Evolutionary conservation across 116 monocot species (phyloP).

Genomic region (Cymodocea nodosa): DNA sequence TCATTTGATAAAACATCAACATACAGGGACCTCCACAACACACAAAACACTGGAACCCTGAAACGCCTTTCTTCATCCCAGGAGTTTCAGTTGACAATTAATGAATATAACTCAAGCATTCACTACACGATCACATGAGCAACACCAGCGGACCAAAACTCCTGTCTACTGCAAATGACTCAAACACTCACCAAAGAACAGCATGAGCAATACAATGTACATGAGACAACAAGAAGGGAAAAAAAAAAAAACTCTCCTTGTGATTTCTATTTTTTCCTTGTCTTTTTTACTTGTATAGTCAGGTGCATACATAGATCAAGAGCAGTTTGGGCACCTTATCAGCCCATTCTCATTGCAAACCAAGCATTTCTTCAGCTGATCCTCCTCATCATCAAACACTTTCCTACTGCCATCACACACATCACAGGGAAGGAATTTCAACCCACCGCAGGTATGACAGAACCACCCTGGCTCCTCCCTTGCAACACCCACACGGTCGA

Average conservation of each 20-base stretch:
- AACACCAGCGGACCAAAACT: neutral
- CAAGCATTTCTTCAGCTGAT: neutral
- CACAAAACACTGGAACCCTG: too few species aligned
- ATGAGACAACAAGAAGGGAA: neutral
- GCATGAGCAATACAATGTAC: neutral
- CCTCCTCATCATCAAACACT: slow-evolving; percentile 2
- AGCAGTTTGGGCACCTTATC: slow-evolving; percentile 3
- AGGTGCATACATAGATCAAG: neutral
- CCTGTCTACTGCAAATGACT: neutral
- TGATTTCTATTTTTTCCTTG: too few species aligned
- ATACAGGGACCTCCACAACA: neutral
- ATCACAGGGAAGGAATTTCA: slow-evolving; percentile 6
- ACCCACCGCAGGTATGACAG: slow-evolving; percentile 15
- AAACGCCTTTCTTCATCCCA: too few species aligned
- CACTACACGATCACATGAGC: too few species aligned
- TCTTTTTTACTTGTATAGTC: neutral
- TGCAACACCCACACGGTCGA: slow-evolving; percentile 19
- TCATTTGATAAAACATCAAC: neutral
- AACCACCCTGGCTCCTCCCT: slow-evolving; percentile 4
- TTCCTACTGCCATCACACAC: slow-evolving; percentile 10
- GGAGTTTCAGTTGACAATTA: too few species aligned
- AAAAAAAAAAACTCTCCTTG: neutral
- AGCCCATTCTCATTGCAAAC: slow-evolving; percentile 15
- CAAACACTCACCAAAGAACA: neutral
- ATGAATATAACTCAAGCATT: too few species aligned